These are phyloP conservation scores for Prototheca wickerhamii DNA, from an alignment of 163 green algal genomes.

Conservation along the genomic window DNA sequence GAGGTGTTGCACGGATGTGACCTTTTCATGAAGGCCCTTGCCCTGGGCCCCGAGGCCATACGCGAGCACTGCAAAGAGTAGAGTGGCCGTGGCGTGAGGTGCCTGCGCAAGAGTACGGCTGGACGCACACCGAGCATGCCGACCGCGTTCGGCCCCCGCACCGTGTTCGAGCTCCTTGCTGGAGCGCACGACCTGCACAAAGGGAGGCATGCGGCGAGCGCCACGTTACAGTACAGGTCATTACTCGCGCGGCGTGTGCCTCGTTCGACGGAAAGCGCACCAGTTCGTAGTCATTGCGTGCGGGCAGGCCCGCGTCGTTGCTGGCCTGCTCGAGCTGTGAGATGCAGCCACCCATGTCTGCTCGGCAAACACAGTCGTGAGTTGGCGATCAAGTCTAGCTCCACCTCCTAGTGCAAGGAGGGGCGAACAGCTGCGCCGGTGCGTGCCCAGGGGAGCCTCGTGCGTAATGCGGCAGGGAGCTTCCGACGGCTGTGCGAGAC, in stretches of 20 bases:
- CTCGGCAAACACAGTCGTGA: background rate
- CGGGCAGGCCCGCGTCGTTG: background rate
- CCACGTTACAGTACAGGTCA: too few relatives aligned
- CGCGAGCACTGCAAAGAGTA: background rate
- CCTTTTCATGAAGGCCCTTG: slow-evolving; percentile 10
- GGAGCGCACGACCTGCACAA: background rate
- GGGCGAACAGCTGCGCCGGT: too few relatives aligned
- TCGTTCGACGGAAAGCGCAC: background rate
- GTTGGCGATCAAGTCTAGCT: too few relatives aligned
- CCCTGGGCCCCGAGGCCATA: slow-evolving; percentile 1
- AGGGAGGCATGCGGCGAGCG: background rate
- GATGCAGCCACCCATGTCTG: background rate
- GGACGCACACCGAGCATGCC: background rate
- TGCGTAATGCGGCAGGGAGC: too few relatives aligned
- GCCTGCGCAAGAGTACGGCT: background rate
- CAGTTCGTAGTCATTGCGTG: slow-evolving; percentile 3
- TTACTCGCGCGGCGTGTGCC: too few relatives aligned
- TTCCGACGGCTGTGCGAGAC: too few relatives aligned
- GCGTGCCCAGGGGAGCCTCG: too few relatives aligned
- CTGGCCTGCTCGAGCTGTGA: background rate
- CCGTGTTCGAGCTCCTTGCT: slow-evolving; percentile 7
- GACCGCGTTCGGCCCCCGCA: background rate
- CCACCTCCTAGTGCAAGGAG: too few relatives aligned
- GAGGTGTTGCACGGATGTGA: background rate
- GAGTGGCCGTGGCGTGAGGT: background rate